These are phyloP conservation scores for Falciphora oryzae DNA, from an alignment of 2,329 filamentous ascomycete genomes.

Conservation along the genomic window DNA sequence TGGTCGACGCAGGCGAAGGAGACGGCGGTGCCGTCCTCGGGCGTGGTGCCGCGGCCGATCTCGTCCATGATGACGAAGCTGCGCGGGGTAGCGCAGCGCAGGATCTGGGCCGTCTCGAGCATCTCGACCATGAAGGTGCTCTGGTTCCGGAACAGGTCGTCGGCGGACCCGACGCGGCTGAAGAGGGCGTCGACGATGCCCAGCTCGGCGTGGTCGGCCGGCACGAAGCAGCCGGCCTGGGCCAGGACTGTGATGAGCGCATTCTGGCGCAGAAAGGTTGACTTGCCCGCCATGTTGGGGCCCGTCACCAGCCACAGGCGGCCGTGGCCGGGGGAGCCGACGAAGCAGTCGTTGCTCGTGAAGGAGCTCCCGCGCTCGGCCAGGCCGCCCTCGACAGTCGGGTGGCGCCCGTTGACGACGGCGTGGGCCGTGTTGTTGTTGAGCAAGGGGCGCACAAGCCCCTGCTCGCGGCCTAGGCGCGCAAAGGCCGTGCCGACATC, in stretches of 20 bases:
- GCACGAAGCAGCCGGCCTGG: constrained; percentile 88
- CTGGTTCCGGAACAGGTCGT: constrained; percentile 90
- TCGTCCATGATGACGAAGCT: constrained; percentile 99
- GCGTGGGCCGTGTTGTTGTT: constrained; percentile 61
- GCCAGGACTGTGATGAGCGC: constrained; percentile 90
- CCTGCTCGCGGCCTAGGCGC: constrained; percentile 66
- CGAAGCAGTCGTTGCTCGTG: constrained; percentile 60
- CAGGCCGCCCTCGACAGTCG: constrained; percentile 83
- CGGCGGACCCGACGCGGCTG: constrained; percentile 86
- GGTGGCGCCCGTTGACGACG: constrained; percentile 82
- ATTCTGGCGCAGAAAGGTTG: constrained; percentile 92
- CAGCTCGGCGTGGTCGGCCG: constrained; percentile 77
- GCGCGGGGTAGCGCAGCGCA: constrained; percentile 73
- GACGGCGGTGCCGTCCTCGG: constrained; percentile 84
- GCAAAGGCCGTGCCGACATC: constrained; percentile 88
- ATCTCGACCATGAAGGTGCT: constrained; percentile 99
- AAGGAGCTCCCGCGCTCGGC: constrained; percentile 61
- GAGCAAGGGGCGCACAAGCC: constrained; percentile 67
- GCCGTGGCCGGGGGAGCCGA: constrained; percentile 57
- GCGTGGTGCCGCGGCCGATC: constrained; percentile 89
- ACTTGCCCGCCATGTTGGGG: constrained; percentile 99
- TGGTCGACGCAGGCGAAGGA: constrained; percentile 86
- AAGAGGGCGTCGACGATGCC: constrained; percentile 96
- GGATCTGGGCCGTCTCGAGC: constrained; percentile 89
- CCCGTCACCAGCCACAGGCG: constrained; percentile 64